Evolutionary conservation across 768 basidiomycete genomes (phyloP), one percentile per base, ranked within the genome.

Genomic region (Lentinula sp.): DNA sequence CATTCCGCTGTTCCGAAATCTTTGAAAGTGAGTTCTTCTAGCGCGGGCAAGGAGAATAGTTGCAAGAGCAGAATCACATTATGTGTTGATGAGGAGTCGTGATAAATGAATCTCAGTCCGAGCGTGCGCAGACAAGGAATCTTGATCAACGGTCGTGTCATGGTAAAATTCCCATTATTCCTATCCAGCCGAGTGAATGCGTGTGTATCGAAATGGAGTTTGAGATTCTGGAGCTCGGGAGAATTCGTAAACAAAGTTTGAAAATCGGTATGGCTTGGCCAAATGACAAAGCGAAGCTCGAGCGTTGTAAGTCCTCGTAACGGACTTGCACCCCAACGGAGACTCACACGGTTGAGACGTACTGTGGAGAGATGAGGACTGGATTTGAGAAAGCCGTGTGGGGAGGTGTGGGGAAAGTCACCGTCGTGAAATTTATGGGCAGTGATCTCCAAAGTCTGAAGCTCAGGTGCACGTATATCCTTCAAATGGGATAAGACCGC

Each of bases 341-440:
- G 43, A 59, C 58, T 39, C 5, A 63, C 62, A 21, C 62, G 37
- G 37, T 60, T 63, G 59, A 63, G 62, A 28, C 62, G 59, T 11
- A 63, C 59, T 21, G 53, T 51, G 2, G 62, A 46, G 5, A 63
- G 62, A 1, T 46, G 32, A 4, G 53, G 59, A 21, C 59, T 59
- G 8, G 50, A 52, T 23, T 45, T 60, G 3, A 60, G 28, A 53
- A 60, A 60, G 35, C 28, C 34, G 18, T 35, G 32, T 18, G 50
- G 37, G 5, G 49, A 18, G 10, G 37, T 16, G 16, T 34, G 23
- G 37, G 40, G 35, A 6, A 34, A 42, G 32, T 60, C 58, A 18
- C 62, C 62, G 58, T 63, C 62, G 45, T 63, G 62, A 21, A 54
- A 63, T 56, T 63, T 63, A 21, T 60, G 32, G 16, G 62, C 60